phyloP scores from a whole-genome alignment of 1,139 yeast species.

The Blastobotrys petasosporus region DNA sequence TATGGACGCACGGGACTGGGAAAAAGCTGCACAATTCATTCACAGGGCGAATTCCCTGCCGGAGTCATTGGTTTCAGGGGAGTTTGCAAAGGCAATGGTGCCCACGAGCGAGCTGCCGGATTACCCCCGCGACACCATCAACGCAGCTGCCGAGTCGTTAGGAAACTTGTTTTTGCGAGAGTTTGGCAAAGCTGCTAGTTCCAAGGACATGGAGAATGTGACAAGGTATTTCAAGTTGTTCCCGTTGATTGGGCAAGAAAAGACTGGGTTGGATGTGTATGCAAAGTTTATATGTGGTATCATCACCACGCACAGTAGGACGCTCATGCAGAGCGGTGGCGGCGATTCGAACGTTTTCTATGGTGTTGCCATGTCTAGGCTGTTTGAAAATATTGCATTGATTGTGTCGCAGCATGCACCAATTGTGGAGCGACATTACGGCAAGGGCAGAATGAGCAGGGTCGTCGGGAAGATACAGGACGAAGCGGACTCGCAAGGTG shows the following conservation, averaged over 20 bases:
- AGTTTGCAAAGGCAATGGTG: slow-evolving; percentile 75
- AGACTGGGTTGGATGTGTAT: slow-evolving; percentile 71
- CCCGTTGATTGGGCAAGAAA: slow-evolving; percentile 73
- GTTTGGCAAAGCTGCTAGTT: slow-evolving; percentile 64
- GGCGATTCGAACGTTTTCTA: slow-evolving; percentile 40
- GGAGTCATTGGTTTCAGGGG: slow-evolving; percentile 48
- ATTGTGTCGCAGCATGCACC: slow-evolving; percentile 84
- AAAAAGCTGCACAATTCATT: slow-evolving; percentile 62
- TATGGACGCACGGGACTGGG: slow-evolving; percentile 64
- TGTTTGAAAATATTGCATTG: slow-evolving; percentile 79
- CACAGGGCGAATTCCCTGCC: slow-evolving; percentile 51
- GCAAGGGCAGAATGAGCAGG: slow-evolving; percentile 53
- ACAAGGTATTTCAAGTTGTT: slow-evolving; percentile 79
- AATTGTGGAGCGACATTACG: slow-evolving; percentile 68
- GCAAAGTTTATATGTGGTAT: slow-evolving; percentile 81
- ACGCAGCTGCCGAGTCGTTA: slow-evolving; percentile 54
- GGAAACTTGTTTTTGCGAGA: slow-evolving; percentile 52
- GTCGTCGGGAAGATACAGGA: slow-evolving; percentile 71
- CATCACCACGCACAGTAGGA: slow-evolving; percentile 71
- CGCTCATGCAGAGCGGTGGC: slow-evolving; percentile 41
- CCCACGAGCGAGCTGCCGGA: slow-evolving; percentile 91
- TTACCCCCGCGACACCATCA: slow-evolving; percentile 54
- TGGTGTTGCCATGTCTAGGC: slow-evolving; percentile 62
- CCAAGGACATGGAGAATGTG: slow-evolving; percentile 59
- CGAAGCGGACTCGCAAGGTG: slow-evolving; percentile 89